A percentile compares a stretch with the other conserved stretches of the same genome.
phyloP scores from a whole-genome alignment of 805 yeast genomes.

The Pichia sporocuriosa region DNA sequence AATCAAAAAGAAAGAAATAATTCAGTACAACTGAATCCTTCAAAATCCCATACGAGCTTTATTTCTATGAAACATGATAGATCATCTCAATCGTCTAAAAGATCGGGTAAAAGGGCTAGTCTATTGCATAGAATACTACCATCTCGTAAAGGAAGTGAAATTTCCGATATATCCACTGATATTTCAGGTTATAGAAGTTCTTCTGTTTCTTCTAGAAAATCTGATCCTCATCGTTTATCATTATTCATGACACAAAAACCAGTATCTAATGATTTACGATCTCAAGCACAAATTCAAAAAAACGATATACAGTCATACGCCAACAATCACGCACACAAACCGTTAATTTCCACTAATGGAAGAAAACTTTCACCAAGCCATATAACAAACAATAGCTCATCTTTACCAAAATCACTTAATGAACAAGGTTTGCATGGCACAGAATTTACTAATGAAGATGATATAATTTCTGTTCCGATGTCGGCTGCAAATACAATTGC shows the following conservation, averaged over 20 bases:
- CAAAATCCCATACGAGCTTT: conserved; percentile 27
- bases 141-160: conserved; percentile 24
- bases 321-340: too few species aligned
- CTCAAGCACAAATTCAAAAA: too few species aligned
- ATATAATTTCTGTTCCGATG: conserved; percentile 13
- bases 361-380: background rate
- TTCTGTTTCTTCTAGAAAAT: conserved; percentile 3
- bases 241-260: background rate
- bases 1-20: background rate
- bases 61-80: conserved; percentile 17
- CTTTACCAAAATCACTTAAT: background rate
- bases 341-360: background rate
- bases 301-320: too few species aligned
- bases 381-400: conserved; percentile 5
- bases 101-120: conserved; percentile 18
- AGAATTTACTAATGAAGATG: background rate
- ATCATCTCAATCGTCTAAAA: conserved; percentile 9
- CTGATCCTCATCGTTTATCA: background rate
- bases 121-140: conserved; percentile 23
- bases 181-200: background rate
- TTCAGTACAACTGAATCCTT: conserved; percentile 2
- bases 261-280: too few species aligned
- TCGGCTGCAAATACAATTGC: conserved; percentile 11
- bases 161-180: conserved; percentile 1
- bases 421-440: background rate